These are phyloP conservation scores for Mycena maculata DNA, from an alignment of 768 basidiomycete species.

Conservation along the genomic window DNA sequence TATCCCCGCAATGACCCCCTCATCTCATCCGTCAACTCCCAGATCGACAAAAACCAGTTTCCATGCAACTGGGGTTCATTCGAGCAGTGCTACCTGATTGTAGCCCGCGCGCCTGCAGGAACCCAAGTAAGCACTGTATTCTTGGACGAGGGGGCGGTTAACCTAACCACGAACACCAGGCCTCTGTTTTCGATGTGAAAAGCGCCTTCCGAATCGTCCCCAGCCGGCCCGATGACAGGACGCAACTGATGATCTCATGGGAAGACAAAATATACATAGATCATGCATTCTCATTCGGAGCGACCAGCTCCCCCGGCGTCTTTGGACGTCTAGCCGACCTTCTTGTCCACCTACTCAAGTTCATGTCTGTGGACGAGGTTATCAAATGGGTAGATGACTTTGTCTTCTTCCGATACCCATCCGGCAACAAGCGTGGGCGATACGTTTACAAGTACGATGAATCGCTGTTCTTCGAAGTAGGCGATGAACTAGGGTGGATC, in stretches of 20 bases:
- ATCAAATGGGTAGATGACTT: slow-evolving; percentile 43
- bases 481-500: slow-evolving; percentile 33
- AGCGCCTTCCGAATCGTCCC: slow-evolving; percentile 27
- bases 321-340: slow-evolving; percentile 36
- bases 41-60: no score
- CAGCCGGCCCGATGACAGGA: slow-evolving; percentile 8
- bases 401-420: slow-evolving; percentile 34
- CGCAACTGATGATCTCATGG: slow-evolving; percentile 13
- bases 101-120: slow-evolving; percentile 9
- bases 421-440: background rate
- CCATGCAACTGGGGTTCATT: no score
- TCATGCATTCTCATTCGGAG: slow-evolving; percentile 30
- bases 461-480: slow-evolving; percentile 26
- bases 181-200: slow-evolving; percentile 32
- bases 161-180: background rate
- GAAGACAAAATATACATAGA: slow-evolving; percentile 27
- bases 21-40: no score
- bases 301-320: slow-evolving; percentile 25
- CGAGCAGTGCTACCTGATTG: background rate
- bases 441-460: slow-evolving; percentile 29
- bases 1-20: slow-evolving; percentile 22
- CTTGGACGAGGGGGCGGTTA: no score
- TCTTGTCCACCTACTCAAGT: slow-evolving; percentile 23
- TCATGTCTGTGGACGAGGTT: slow-evolving; percentile 12
- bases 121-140: slow-evolving; percentile 7